Base-by-base conservation (phyloP, 1,284 basidiomycete genomes). In the Apiotrichum mycotoxinovorans region DNA sequence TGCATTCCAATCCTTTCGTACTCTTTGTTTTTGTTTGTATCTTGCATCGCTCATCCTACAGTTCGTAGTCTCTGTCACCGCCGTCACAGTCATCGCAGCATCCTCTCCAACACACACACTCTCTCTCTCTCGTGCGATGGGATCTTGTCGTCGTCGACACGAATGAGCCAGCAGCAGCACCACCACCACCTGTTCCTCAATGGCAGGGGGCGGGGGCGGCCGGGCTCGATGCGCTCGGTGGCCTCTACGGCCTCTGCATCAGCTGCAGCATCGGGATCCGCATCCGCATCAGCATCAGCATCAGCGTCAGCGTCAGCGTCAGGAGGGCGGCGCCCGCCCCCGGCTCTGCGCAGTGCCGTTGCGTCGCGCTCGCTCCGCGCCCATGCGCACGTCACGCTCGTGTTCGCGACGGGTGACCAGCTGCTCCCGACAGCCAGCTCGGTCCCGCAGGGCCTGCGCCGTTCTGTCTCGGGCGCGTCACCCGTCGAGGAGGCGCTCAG, bases 401-500 rank as follows among this genome's bases (percentile, higher is more conserved):
- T 73, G 3, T 68, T 71, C 48, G 72, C 70, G 5, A 61, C 66
- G 47, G 66, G 66, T 14, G 70, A 61, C 30, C 52, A 62, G 17
- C 33, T 56, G 7, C 51, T 47, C 5, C 52, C 55, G 27, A 26
- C 30, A 2, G 40, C 23, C n/a, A 51, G 26, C n/a, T 17, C 52
- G 20, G 40, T 11, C 14, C 49, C 51, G 22, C 33, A 51, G 27
- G 54, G 55, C 20, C 44, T 50, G 40, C 53, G 40, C 17, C 48
- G 50, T 3, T 42, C 51, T 20, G 62, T 45, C n/a, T 55, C 52
- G 7, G 53, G 51, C 44, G 46, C 62, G 1, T 54, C 49, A 12
- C 49, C 57, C 20, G 60, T 58, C 41, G 66, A 72, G 53, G 64
- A 73, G 63, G 68, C 67, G 0, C 60, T 75, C 1, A 62, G 66